Base-by-base conservation (phyloP, 2,329 filamentous ascomycete species). In the Allantophomopsis cytisporea region DNA sequence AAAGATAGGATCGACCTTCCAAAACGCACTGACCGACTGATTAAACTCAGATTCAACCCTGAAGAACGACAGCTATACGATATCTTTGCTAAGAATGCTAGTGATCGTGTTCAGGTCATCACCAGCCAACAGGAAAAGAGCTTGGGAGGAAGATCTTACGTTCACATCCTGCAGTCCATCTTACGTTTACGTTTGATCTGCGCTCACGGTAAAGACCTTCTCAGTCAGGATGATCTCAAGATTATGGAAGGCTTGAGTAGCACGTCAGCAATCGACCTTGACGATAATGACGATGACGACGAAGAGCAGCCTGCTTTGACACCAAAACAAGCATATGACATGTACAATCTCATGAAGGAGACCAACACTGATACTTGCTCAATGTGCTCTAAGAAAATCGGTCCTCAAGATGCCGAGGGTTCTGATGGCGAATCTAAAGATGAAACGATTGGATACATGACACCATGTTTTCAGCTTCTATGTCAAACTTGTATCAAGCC, bases 1-100 rank as follows among this genome's bases (percentile, higher is more conserved):
- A 96, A 96, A 59, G 86, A 96, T 58, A 87, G 81, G 59, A 88
- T 96, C 43, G 70, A 93, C 50, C 66, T 98, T 2, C 84, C 86
- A 1, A 67, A 71, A 16, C 76, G 86, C 14, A 68, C 72, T 10
- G 89, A 95, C 52, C 64, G 79, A 10, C 71, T 88, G 8, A 66
- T 89, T 5, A 73, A 66, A 44, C 73, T 98, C 4, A 66, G 82
- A 2, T 95, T 96, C 54, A 79, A 73, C 7, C 65, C 70, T 2
- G 72, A 83, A 12, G 91, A 98, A 61, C 72, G 70, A 17, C 67
- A 70, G 39, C 65, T 96, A 7, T 94, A 98, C 56, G 78, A 89
- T 16, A 73, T 86, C 49, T 95, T 96, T 59, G 77, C 83, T 15
- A 76, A 74, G 47, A 83, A 91, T 49, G 87, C 88, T 0, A 73